A percentile compares a stretch with the other conserved stretches of the same genome.
Conservation (phyloP, 2,329 filamentous ascomycete genomes). For the Byssochlamys sp. region DNA sequence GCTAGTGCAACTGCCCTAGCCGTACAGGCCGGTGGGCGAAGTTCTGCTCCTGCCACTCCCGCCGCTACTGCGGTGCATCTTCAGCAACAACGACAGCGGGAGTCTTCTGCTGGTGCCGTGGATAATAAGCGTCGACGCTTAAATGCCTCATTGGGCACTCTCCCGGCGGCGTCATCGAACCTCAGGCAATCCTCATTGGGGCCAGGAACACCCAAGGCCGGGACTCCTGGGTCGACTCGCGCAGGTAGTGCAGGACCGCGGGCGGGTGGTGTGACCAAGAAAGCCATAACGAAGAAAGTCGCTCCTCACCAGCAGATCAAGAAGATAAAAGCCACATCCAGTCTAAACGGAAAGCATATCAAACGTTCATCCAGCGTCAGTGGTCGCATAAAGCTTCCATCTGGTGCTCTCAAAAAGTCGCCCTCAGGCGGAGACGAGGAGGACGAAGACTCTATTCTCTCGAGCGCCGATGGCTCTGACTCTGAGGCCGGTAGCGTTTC, state of each 20-base stretch:
- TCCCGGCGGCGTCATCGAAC: slow-evolving; percentile 46
- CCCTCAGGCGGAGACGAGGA: slow-evolving; percentile 32
- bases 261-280: slow-evolving; percentile 30
- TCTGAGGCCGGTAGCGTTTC: slow-evolving; percentile 31
- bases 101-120: slow-evolving; percentile 45
- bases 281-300: slow-evolving; percentile 44
- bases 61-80: slow-evolving; percentile 30
- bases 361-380: slow-evolving; percentile 36
- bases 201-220: slow-evolving; percentile 54
- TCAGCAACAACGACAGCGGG: slow-evolving; percentile 43
- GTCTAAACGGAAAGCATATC: slow-evolving; percentile 25
- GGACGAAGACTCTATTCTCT: slow-evolving; percentile 47
- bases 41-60: slow-evolving; percentile 38
- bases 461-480: slow-evolving; percentile 40
- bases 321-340: slow-evolving; percentile 25
- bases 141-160: slow-evolving; percentile 42
- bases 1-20: slow-evolving; percentile 30
- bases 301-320: slow-evolving; percentile 45
- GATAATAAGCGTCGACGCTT: slow-evolving; percentile 52
- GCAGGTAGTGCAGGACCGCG: slow-evolving; percentile 51
- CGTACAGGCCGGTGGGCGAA: slow-evolving; percentile 29
- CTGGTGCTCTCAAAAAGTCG: slow-evolving; percentile 29
- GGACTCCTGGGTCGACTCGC: slow-evolving; percentile 44
- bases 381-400: slow-evolving; percentile 23
- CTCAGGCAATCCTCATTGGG: slow-evolving; percentile 54